Evolutionary conservation across 169 alveolate species (phyloP).

Genomic region (Cryptosporidium felis): DNA sequence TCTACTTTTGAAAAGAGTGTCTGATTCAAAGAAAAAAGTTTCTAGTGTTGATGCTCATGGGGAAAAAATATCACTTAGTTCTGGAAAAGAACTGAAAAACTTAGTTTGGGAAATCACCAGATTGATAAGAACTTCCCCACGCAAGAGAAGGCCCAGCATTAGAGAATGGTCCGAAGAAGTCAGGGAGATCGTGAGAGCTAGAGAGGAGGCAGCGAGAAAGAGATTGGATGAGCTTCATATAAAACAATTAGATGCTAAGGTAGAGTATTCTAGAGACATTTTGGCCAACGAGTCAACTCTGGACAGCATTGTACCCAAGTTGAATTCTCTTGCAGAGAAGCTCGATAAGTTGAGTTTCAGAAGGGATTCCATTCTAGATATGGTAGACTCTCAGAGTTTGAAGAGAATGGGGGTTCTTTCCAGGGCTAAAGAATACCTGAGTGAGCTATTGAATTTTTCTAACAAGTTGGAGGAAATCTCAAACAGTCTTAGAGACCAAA

Average conservation of each 20-base stretch:
- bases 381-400: background rate
- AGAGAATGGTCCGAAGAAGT: slow-evolving; percentile 14
- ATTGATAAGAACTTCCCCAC: background rate
- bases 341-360: slow-evolving; percentile 5
- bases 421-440: background rate
- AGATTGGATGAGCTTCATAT: background rate
- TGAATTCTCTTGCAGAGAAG: background rate
- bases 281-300: background rate
- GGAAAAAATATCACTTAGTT: background rate
- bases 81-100: background rate
- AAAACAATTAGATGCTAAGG: background rate
- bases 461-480: slow-evolving; percentile 7
- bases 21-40: background rate
- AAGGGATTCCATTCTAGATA: slow-evolving; percentile 20
- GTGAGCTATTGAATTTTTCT: background rate
- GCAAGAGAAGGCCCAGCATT: background rate
- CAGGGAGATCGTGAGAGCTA: background rate
- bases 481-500: background rate
- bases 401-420: background rate
- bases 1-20: background rate
- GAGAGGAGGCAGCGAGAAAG: background rate
- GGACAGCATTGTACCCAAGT: background rate
- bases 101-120: background rate
- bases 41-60: background rate
- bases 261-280: background rate